A percentile compares a stretch with the other conserved stretches of the same genome.
These are phyloP conservation scores for Neoboletus magnificus DNA, from an alignment of 768 basidiomycete genomes.

Conservation along the genomic window DNA sequence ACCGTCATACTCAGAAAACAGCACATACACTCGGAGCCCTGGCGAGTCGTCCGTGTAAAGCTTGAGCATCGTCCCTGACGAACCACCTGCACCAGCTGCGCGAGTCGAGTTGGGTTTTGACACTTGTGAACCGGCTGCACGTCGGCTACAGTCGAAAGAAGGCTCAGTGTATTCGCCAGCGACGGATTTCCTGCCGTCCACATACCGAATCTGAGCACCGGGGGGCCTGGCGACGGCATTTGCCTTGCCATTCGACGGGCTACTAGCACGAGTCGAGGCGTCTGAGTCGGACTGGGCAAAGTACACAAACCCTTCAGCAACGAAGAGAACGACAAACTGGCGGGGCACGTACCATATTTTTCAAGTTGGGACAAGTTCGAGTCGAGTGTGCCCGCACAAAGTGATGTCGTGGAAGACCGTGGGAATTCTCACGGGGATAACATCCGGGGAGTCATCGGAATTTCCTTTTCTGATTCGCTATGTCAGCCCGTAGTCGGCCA, in stretches of 20 bases:
- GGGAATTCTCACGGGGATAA: slow-evolving; percentile 11
- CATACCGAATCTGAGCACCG: slow-evolving; percentile 79
- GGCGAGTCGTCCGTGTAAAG: slow-evolving; percentile 98
- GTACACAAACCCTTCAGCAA: background rate
- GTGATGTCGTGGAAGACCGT: slow-evolving; percentile 25
- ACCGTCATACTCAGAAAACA: slow-evolving; percentile 19
- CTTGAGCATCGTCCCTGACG: slow-evolving; percentile 97
- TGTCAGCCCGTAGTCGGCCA: background rate
- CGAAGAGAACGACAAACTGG: background rate
- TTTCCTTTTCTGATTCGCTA: slow-evolving; percentile 12
- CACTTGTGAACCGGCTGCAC: slow-evolving; percentile 63
- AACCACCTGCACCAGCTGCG: slow-evolving; percentile 93
- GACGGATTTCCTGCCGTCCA: slow-evolving; percentile 7
- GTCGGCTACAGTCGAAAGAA: slow-evolving; percentile 47
- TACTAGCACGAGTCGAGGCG: slow-evolving; percentile 44
- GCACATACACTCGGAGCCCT: slow-evolving; percentile 91
- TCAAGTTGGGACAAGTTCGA: slow-evolving; percentile 5
- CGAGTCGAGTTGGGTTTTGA: slow-evolving; percentile 82
- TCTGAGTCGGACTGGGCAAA: slow-evolving; percentile 76
- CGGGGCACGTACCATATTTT: slow-evolving; percentile 33
- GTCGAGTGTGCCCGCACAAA: background rate
- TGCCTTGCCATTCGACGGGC: slow-evolving; percentile 39
- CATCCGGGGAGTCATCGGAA: slow-evolving; percentile 8
- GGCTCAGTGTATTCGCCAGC: background rate
- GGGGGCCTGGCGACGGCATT: slow-evolving; percentile 66